phyloP scores from a whole-genome alignment of 2,329 filamentous ascomycete genomes.

The Sporothrix brunneoviolacea region DNA sequence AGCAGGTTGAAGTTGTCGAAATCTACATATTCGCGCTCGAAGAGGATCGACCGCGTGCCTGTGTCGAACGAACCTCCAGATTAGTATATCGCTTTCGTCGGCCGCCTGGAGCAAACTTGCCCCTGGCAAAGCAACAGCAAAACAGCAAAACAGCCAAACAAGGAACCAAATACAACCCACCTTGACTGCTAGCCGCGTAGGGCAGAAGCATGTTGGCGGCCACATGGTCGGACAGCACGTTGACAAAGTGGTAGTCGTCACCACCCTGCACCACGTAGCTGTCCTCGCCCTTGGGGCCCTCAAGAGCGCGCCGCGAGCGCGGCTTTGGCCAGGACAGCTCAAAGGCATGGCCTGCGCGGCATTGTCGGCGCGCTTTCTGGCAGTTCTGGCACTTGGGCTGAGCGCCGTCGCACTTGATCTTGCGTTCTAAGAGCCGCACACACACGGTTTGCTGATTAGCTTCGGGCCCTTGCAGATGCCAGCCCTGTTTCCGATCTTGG shows the following conservation, averaged over 20 bases:
- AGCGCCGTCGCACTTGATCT: conserved; percentile 14
- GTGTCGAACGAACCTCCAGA: neutral
- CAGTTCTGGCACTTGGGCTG: conserved; percentile 12
- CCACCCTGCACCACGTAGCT: neutral
- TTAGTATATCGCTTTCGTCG: too few species aligned
- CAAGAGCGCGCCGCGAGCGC: conserved; percentile 5
- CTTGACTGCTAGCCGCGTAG: neutral
- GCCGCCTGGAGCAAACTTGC: conserved; percentile 1
- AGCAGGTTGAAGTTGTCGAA: neutral
- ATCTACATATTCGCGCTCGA: neutral
- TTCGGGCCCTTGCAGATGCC: too few species aligned
- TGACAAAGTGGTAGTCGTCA: conserved; percentile 8
- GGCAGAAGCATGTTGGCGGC: conserved; percentile 1
- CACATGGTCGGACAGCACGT: conserved; percentile 1
- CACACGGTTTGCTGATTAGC: too few species aligned
- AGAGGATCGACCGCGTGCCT: conserved; percentile 4
- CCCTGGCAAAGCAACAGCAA: too few species aligned
- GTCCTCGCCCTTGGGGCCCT: neutral
- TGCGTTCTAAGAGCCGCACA: too few species aligned
- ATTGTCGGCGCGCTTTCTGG: conserved; percentile 8
- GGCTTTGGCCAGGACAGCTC: conserved; percentile 14
- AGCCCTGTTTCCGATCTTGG: neutral
- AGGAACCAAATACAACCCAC: neutral
- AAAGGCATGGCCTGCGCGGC: conserved; percentile 8
- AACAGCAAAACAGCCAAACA: too few species aligned